Percentiles rank a stretch among this genome's conserved stretches.
Evolutionary conservation across 768 basidiomycete genomes (phyloP).

Genomic region (Leccinum obscurum): DNA sequence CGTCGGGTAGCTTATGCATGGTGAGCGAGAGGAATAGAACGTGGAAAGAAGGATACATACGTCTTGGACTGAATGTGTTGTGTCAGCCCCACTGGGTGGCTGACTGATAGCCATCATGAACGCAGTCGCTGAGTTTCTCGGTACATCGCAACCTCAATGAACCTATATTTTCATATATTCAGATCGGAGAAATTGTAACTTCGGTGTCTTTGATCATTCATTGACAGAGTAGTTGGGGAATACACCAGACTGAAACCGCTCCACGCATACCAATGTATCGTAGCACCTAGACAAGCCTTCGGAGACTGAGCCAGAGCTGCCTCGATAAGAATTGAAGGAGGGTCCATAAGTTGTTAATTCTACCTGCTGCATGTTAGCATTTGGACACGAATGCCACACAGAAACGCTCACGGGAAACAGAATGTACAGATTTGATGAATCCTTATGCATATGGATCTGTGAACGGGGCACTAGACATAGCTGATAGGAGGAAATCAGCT

Average conservation of each 20-base stretch:
- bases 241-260: neutral
- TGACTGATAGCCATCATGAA: conserved; percentile 2
- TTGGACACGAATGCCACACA: neutral
- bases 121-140: neutral
- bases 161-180: neutral
- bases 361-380: conserved; percentile 11
- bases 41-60: neutral
- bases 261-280: neutral
- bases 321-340: neutral
- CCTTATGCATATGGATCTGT: conserved; percentile 19
- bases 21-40: neutral
- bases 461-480: conserved; percentile 23
- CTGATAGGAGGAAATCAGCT: neutral
- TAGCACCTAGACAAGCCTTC: neutral
- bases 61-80: neutral
- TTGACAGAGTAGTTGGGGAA: neutral
- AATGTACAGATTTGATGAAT: conserved; percentile 27
- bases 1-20: conserved; percentile 11
- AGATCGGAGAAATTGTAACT: neutral
- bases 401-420: conserved; percentile 28
- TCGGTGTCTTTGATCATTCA: neutral
- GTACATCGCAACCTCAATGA: neutral
- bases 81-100: conserved; percentile 21
- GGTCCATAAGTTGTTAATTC: conserved; percentile 18
- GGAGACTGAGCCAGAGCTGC: neutral